Evolutionary conservation across 2,329 filamentous ascomycete species (phyloP).

Genomic region (Phialophora verrucosa): DNA sequence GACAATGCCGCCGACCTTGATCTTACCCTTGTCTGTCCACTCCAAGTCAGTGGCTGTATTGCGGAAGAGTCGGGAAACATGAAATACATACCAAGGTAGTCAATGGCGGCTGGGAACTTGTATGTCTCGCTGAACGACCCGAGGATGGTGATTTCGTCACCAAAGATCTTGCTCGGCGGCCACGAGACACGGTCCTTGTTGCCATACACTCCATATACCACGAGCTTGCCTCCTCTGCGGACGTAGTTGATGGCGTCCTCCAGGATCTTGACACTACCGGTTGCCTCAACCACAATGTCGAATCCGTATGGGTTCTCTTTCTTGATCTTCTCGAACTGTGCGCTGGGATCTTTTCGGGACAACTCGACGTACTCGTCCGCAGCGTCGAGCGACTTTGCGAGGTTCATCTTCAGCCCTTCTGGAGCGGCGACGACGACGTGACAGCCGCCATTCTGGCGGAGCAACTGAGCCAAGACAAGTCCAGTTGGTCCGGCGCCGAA

Average conservation of each 20-base stretch:
- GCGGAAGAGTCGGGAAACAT: slow-evolving; percentile 15
- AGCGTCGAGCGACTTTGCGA: slow-evolving; percentile 59
- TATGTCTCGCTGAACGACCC: slow-evolving; percentile 76
- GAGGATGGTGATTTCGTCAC: slow-evolving; percentile 72
- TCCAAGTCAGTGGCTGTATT: slow-evolving; percentile 12
- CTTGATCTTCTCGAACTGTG: slow-evolving; percentile 68
- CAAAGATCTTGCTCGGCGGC: slow-evolving; percentile 73
- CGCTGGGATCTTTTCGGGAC: slow-evolving; percentile 57
- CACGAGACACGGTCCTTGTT: slow-evolving; percentile 67
- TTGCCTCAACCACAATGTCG: slow-evolving; percentile 74
- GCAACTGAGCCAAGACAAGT: slow-evolving; percentile 67
- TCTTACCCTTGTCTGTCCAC: slow-evolving; percentile 47
- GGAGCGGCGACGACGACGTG: slow-evolving; percentile 73
- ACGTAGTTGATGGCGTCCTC: slow-evolving; percentile 75
- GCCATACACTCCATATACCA: slow-evolving; percentile 74
- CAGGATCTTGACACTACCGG: slow-evolving; percentile 70
- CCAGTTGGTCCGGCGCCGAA: slow-evolving; percentile 72
- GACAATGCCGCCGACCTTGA: slow-evolving; percentile 67
- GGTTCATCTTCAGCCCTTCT: slow-evolving; percentile 71
- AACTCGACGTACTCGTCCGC: slow-evolving; percentile 57
- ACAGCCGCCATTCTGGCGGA: slow-evolving; percentile 70
- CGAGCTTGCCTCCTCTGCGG: slow-evolving; percentile 71
- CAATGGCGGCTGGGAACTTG: slow-evolving; percentile 68
- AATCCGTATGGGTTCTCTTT: slow-evolving; percentile 73
- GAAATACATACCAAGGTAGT: slow-evolving; percentile 50